Evolutionary conservation across 164 flowering plant species (phyloP).

Genomic region (Magnolia sinica): DNA sequence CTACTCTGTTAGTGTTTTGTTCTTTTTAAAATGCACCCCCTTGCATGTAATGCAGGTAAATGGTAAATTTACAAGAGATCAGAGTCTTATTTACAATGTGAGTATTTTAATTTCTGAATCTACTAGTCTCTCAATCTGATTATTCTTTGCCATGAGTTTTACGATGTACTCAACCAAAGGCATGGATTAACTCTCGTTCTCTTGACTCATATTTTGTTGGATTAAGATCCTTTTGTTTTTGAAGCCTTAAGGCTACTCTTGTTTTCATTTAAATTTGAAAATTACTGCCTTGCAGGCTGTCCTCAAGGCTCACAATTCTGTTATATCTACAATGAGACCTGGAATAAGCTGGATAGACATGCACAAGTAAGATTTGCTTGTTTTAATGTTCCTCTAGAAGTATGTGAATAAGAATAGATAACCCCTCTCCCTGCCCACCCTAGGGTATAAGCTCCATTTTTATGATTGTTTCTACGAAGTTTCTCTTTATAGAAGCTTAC

Average conservation of each 20-base stretch:
- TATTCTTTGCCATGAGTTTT: neutral
- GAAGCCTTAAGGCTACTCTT: neutral
- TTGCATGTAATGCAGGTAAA: conserved; percentile 62
- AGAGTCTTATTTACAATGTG: conserved; percentile 71
- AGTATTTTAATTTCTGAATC: conserved; percentile 25
- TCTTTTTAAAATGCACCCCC: neutral
- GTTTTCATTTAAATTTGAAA: neutral
- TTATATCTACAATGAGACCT: conserved; percentile 77
- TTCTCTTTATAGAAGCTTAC: neutral
- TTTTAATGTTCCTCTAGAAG: neutral
- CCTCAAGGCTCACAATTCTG: conserved; percentile 80
- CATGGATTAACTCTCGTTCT: neutral
- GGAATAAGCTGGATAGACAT: conserved; percentile 90
- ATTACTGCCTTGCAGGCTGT: conserved; percentile 65
- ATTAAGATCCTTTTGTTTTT: neutral
- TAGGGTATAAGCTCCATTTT: neutral
- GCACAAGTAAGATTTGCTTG: conserved; percentile 69
- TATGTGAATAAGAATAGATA: neutral
- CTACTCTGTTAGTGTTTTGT: neutral
- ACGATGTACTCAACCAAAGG: neutral
- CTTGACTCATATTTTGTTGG: neutral
- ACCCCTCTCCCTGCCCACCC: neutral
- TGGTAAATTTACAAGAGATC: conserved; percentile 82
- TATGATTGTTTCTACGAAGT: no score
- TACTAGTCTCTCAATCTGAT: neutral